These are phyloP conservation scores for Saccharomyces mikatae DNA, from an alignment of 805 yeast genomes.

Conservation along the genomic window DNA sequence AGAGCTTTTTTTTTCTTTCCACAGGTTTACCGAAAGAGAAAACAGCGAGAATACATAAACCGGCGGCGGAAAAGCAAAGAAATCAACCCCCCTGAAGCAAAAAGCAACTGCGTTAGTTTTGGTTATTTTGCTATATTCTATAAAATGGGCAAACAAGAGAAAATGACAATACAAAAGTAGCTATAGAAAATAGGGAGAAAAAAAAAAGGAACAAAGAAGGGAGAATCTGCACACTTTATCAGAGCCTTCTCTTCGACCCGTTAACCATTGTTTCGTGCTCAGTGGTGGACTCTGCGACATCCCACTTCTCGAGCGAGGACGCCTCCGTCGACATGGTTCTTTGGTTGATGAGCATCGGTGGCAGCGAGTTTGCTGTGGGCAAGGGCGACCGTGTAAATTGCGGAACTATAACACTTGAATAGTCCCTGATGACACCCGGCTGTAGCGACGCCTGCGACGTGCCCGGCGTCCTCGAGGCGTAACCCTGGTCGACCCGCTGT, in stretches of 20 bases:
- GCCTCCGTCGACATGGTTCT: slow-evolving; percentile 26
- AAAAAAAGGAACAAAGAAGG: neutral
- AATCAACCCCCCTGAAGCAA: neutral
- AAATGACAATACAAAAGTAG: neutral
- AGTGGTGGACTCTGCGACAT: slow-evolving; percentile 7
- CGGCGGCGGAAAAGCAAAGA: neutral
- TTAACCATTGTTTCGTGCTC: neutral
- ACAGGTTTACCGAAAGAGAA: neutral
- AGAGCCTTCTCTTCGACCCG: neutral
- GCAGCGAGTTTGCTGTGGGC: slow-evolving; percentile 24
- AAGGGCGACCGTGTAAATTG: slow-evolving; percentile 30
- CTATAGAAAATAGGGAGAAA: neutral
- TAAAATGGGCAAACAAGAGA: neutral
- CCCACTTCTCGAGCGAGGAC: slow-evolving; percentile 33
- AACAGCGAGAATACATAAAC: neutral
- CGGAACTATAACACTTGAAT: slow-evolving; percentile 21
- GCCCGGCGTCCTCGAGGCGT: slow-evolving; percentile 19
- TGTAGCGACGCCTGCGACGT: slow-evolving; percentile 3
- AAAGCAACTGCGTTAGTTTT: neutral
- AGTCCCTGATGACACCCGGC: slow-evolving; percentile 15
- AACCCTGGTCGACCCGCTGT: slow-evolving; percentile 58
- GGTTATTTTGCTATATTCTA: neutral
- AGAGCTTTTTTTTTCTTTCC: neutral
- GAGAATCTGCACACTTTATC: neutral
- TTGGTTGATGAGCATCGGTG: slow-evolving; percentile 30